A percentile compares a stretch with the other conserved stretches of the same genome.
These are phyloP conservation scores for Metarhizium robertsii DNA, from an alignment of 2,329 filamentous ascomycete genomes.

Conservation along the genomic window DNA sequence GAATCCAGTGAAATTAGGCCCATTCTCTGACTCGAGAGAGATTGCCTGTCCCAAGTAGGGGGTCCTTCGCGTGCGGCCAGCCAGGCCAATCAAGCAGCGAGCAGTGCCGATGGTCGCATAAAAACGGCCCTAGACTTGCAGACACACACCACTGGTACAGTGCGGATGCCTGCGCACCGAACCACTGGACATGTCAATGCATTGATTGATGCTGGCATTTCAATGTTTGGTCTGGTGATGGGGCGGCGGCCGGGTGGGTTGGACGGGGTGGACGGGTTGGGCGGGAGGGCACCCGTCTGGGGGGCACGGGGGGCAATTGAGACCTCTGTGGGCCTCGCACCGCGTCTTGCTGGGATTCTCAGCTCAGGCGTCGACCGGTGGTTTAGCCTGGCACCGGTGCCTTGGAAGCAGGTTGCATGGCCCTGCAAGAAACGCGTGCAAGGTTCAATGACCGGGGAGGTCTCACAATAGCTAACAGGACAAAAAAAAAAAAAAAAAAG, in stretches of 20 bases:
- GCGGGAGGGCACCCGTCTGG: constrained; percentile 4
- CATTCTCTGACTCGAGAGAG: constrained; percentile 13
- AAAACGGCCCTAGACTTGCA: constrained; percentile 9
- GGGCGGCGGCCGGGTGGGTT: no score
- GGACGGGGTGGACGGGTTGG: background rate
- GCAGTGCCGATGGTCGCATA: constrained; percentile 13
- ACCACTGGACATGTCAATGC: background rate
- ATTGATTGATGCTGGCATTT: background rate
- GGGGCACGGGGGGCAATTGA: background rate
- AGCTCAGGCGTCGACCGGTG: background rate
- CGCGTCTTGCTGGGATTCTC: background rate
- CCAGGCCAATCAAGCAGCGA: constrained; percentile 8
- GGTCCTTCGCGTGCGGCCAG: background rate
- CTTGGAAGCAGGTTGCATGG: background rate
- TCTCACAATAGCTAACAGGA: no score
- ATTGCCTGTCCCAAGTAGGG: constrained; percentile 16
- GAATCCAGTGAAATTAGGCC: constrained; percentile 18
- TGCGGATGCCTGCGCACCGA: constrained; percentile 9
- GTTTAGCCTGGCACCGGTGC: background rate
- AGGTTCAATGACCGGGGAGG: no score
- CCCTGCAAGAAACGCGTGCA: no score
- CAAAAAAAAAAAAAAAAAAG: no score
- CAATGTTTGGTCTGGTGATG: no score
- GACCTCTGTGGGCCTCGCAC: background rate
- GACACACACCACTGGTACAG: constrained; percentile 15